Evolutionary conservation across 2,329 filamentous ascomycete species (phyloP).

Genomic region (Penicillium aurantiogriseum): DNA sequence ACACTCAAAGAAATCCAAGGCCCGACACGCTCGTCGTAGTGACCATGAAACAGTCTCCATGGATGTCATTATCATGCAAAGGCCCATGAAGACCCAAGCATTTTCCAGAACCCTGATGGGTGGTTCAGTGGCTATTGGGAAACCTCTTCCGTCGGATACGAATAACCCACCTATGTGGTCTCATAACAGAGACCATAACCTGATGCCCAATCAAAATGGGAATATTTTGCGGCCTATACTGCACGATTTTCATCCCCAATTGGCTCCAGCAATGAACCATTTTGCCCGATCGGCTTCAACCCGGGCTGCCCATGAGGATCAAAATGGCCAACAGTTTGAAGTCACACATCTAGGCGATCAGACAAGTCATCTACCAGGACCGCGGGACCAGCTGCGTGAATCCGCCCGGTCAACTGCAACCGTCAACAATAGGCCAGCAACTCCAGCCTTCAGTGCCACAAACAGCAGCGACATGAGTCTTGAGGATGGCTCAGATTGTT

Average conservation of each 20-base stretch:
- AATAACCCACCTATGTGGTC: background rate
- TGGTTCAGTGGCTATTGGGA: constrained; percentile 8
- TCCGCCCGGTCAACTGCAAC: background rate
- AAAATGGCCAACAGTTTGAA: background rate
- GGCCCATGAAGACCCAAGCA: constrained; percentile 20
- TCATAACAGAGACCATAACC: background rate
- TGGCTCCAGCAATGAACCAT: background rate
- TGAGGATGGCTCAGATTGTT: constrained; percentile 6
- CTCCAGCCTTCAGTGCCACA: background rate
- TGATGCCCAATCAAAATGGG: background rate
- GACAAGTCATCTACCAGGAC: background rate
- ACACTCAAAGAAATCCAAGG: constrained; percentile 27
- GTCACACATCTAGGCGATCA: background rate
- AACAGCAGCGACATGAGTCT: background rate
- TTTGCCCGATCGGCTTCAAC: background rate
- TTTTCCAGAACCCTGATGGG: constrained; percentile 17
- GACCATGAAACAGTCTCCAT: constrained; percentile 35
- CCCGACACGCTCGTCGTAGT: constrained; percentile 27
- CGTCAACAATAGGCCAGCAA: background rate
- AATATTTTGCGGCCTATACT: background rate
- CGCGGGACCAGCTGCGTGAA: background rate
- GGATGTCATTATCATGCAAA: constrained; percentile 36
- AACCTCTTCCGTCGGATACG: background rate
- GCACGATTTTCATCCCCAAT: background rate
- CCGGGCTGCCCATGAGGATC: background rate